A percentile compares a stretch with the other conserved stretches of the same genome.
Evolutionary conservation across 805 yeast species (phyloP).

Genomic region (Kazachstania viticola): DNA sequence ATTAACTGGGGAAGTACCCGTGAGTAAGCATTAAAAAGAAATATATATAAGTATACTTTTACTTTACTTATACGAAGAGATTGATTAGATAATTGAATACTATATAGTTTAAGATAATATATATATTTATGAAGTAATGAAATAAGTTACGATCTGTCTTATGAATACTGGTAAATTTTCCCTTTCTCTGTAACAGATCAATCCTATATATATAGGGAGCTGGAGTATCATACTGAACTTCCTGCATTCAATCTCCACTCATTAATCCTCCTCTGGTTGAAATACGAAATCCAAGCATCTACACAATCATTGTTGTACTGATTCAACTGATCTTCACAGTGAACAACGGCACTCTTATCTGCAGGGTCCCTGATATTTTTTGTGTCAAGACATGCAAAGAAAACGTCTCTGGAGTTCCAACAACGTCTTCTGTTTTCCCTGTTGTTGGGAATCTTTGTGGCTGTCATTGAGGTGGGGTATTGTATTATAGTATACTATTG

Average conservation of each 20-base stretch:
- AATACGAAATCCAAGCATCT: slow-evolving; percentile 78
- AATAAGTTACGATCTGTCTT: too few relatives aligned
- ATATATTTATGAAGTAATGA: too few relatives aligned
- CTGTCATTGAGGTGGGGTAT: too few relatives aligned
- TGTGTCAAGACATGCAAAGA: slow-evolving; percentile 61
- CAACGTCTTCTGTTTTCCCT: slow-evolving; percentile 64
- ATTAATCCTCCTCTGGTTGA: slow-evolving; percentile 78
- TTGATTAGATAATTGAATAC: too few relatives aligned
- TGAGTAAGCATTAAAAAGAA: slow-evolving; percentile 28
- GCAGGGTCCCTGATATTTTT: slow-evolving; percentile 45
- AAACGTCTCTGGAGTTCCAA: slow-evolving; percentile 82
- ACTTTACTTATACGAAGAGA: too few relatives aligned
- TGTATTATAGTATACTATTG: too few relatives aligned
- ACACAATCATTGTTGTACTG: slow-evolving; percentile 68
- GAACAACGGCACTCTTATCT: slow-evolving; percentile 38
- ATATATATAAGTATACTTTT: too few relatives aligned
- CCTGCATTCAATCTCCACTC: slow-evolving; percentile 50
- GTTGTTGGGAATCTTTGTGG: slow-evolving; percentile 23
- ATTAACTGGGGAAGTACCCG: slow-evolving; percentile 49
- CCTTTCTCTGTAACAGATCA: too few relatives aligned
- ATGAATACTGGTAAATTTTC: too few relatives aligned
- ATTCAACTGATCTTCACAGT: slow-evolving; percentile 47
- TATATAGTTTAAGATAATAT: too few relatives aligned
- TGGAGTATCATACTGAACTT: too few relatives aligned
- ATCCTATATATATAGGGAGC: too few relatives aligned